These are phyloP conservation scores for Murraya paniculata DNA, from an alignment of 345 rosid species.

Conservation along the genomic window DNA sequence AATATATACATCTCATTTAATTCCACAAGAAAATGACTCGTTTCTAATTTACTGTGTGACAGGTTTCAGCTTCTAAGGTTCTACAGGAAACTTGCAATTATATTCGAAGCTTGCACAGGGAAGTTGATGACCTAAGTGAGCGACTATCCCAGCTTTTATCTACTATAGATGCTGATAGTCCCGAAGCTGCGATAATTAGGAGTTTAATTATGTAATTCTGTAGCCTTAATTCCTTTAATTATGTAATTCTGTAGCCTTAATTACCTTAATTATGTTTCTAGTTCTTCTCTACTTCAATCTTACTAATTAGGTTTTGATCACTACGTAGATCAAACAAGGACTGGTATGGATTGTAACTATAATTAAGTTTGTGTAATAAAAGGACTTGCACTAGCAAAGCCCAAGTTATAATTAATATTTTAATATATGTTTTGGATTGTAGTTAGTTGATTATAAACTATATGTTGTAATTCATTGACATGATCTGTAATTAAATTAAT, in stretches of 20 bases:
- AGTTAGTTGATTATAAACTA: not conserved
- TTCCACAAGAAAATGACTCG: not conserved
- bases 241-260: slow-evolving; percentile 31
- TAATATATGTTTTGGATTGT: not conserved
- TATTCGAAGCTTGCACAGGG: slow-evolving; percentile 80
- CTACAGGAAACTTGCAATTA: slow-evolving; percentile 96
- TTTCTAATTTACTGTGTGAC: not conserved
- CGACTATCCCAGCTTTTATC: slow-evolving; percentile 80
- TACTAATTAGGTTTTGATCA: slow-evolving; percentile 27
- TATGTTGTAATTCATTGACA: not conserved
- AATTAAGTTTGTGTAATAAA: slow-evolving; percentile 30
- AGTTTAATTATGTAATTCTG: slow-evolving; percentile 63
- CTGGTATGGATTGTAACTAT: not conserved
- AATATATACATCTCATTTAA: not conserved
- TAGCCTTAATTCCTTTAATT: slow-evolving; percentile 35
- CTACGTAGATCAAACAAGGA: slow-evolving; percentile 24
- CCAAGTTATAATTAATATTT: slow-evolving; percentile 10
- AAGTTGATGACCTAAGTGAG: slow-evolving; percentile 87
- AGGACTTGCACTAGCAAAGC: slow-evolving; percentile 43
- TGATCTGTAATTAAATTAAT: not conserved
- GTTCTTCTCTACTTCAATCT: not conserved
- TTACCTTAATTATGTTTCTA: not conserved
- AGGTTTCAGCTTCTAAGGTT: slow-evolving; percentile 92
- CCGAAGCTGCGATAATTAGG: slow-evolving; percentile 92
- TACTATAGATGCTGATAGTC: slow-evolving; percentile 78